Percentiles rank a stretch among this genome's conserved stretches.
Conservation (phyloP, 345 rosid genomes). For the Rhodamnia rubescens region DNA sequence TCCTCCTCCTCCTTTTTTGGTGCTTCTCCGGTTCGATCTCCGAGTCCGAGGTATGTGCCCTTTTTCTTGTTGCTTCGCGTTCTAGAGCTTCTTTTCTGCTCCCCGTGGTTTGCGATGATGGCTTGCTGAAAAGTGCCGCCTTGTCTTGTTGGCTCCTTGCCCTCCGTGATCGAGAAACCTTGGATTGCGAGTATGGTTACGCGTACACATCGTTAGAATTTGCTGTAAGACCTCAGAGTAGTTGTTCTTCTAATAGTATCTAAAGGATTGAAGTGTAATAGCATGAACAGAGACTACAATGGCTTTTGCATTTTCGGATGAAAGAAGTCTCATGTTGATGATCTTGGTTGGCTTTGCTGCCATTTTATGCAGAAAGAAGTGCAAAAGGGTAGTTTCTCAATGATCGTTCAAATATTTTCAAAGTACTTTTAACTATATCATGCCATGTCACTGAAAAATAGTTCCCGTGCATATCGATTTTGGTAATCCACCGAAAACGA, state of each 20-base stretch:
- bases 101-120: not conserved
- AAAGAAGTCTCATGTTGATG: not conserved
- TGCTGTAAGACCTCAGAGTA: not conserved
- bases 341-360: not conserved
- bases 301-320: not conserved
- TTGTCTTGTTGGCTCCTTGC: not conserved
- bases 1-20: conserved; percentile 5
- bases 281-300: not conserved
- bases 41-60: not conserved
- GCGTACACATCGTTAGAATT: not conserved
- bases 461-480: not conserved
- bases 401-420: not conserved
- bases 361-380: not conserved
- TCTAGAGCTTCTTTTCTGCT: not conserved
- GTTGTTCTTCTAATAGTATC: not conserved
- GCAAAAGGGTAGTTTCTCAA: not conserved
- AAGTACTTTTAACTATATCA: not conserved
- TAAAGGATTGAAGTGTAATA: not conserved
- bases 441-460: not conserved
- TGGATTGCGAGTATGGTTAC: not conserved
- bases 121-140: not conserved
- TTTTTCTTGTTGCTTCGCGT: not conserved
- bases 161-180: not conserved
- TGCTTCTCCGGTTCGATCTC: not conserved
- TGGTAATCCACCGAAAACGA: not conserved